Evolutionary conservation across 306 rosid species (phyloP).

Genomic region (Casuarina cunninghamiana): DNA sequence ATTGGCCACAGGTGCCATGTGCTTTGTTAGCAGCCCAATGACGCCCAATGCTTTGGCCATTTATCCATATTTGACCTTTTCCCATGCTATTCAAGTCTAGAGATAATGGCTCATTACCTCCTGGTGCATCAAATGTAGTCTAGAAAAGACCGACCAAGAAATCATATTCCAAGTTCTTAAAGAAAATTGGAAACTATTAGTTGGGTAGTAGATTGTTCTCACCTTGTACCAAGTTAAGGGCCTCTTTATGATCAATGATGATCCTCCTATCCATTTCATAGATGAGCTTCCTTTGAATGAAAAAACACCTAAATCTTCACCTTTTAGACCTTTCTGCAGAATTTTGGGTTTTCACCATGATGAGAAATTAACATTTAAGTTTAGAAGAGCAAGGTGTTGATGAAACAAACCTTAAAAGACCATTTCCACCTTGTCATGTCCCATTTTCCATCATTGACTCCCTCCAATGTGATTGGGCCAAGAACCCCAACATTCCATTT

Average conservation of each 20-base stretch:
- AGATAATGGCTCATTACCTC: constrained; percentile 75
- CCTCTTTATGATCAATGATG: constrained; percentile 56
- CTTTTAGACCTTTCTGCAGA: constrained; percentile 73
- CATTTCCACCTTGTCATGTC: constrained; percentile 81
- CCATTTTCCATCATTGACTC: constrained; percentile 80
- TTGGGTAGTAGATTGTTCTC: constrained; percentile 20
- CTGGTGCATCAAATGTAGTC: constrained; percentile 70
- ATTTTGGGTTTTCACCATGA: neutral
- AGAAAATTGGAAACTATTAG: constrained; percentile 2
- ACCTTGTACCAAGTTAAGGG: constrained; percentile 98
- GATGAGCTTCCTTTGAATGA: constrained; percentile 69
- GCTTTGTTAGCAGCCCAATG: constrained; percentile 81
- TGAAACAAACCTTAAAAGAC: constrained; percentile 81
- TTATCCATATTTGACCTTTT: constrained; percentile 87
- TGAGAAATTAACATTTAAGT: constrained; percentile 7
- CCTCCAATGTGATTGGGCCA: constrained; percentile 79
- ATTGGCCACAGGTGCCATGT: constrained; percentile 54
- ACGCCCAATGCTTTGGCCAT: constrained; percentile 88
- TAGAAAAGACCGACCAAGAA: constrained; percentile 34
- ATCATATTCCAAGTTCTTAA: constrained; percentile 1
- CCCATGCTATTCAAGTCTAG: constrained; percentile 94
- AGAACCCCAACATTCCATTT: constrained; percentile 87
- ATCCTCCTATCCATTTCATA: constrained; percentile 71
- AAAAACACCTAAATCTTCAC: constrained; percentile 67
- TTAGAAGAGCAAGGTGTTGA: neutral